Evolutionary conservation across 2,329 filamentous ascomycete genomes (phyloP), one percentile per base, ranked within the genome.

Genomic region (Venturia oleaginea): DNA sequence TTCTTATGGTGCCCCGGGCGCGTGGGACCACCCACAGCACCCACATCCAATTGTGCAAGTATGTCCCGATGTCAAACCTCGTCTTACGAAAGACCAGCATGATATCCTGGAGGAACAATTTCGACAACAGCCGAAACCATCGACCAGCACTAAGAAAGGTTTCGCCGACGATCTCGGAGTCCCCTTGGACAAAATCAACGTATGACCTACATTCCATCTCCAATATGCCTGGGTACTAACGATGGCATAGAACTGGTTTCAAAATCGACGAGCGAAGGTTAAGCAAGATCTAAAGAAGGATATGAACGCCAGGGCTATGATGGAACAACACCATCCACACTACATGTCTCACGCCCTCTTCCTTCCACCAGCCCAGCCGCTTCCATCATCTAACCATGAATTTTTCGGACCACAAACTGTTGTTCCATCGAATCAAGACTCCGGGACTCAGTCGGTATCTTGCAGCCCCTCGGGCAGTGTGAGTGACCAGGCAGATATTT

Each of bases 121-220:
- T 68, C 74, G 75, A 69, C 72, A 75, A 66, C 78, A 81, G 70
- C 72, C 74, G 67, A 82, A 82, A 72, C 80, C 80, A 37, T 80
- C 75, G 68, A 82, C 80, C 43, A 76, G 72, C 70, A 77, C 76
- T 48, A 82, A 82, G 72, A 81, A 80, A 72, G 74, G 75, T 54
- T 81, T 81, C 66, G 79, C 80, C 51, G 76, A 79, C 66, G 70
- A 71, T 24, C 72, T 82, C 34, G 75, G 75, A 59, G 79, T 81
- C 34, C 78, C 80, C 42, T 71, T 82, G 65, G 80, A 82, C 71
- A 82, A 82, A 73, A 79, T 82, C 71, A 82, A 82, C 67, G 79
- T 81, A 70, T 72, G 79, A 17, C 54, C 17, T 38, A 40, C 40
- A 43, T 32, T 40, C 13, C 13, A 11, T 11, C 30, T 30, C 37